Evolutionary conservation across 148 eudicot genomes (phyloP), one percentile per base, ranked within the genome.

Genomic region (Silene latifolia): DNA sequence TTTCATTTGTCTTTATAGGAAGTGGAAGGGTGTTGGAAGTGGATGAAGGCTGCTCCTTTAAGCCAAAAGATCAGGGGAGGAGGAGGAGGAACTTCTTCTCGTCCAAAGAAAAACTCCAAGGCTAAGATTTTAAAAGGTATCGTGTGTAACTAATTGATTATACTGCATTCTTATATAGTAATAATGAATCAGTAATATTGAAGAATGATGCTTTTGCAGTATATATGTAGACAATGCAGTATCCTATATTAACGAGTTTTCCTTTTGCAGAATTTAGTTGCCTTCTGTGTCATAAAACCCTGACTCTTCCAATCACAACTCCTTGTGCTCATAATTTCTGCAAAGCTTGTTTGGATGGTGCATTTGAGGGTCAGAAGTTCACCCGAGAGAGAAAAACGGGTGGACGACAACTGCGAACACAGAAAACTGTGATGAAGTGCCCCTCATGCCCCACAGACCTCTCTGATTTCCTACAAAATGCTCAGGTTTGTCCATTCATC

Each of bases 251-350:
- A 70, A 5, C 5, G 29, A n/a, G 15, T 13, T 56, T 51, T 27
- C 35, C 9, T 15, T 59, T 27, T 80, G 84, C 93, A 93, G 96
- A 76, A 67, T 87, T 90, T 39, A 74, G 82, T 25, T 93, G 98
- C 82, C 84, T 76, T n/a, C 54, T 84, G 53, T 93, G 98, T 77
- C 73, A 71, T 13, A 85, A 90, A 21, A 91, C 90, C 80, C 76
- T 93, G 89, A 85, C 70, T 73, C 88, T 80, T 20, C 96, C 98
- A 14, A 69, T 93, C 18, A 93, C 98, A 1, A 89, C 98, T 21
- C 98, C 98, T 58, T 93, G 98, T 82, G 93, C 88, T 18, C 98
- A 93, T 66, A 93, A 90, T 79, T 93, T 90, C 75, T 93, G 96
- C 82, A 93, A 93, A 74, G 48, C 80, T 20, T 93, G 98, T 74